Evolutionary conservation across 371 early-diverging fungal genomes (phyloP), one percentile per base, ranked within the genome.

Genomic region (Lichtheimia corymbifera): DNA sequence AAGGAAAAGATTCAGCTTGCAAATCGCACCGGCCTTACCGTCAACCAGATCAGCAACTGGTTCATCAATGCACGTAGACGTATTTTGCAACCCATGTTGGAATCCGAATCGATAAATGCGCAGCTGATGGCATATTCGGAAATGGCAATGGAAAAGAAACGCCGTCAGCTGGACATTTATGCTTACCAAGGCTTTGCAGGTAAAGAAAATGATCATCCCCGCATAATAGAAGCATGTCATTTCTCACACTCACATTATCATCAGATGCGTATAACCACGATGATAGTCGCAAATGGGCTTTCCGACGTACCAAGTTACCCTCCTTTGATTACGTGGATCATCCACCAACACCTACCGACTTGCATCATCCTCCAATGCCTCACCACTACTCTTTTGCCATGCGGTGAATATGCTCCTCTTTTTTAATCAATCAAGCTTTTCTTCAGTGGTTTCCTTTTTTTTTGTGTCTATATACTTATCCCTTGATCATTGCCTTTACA

Each of bases 21-120:
- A 2, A 72, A 80, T 22, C 77, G 81, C 13, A 93, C 93, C 0
- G 85, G 86, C 1, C 67, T 95, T 24, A 84, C 79, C 6, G 73
- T 89, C 47, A 88, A 84, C 50, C 95, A 95, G 71, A 88, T 93
- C 55, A 91, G 90, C 52, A 91, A 95, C 66, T 95, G 95, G 95
- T 94, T 94, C 62, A 92, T 95, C 58, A 95, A 95, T 72, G 93
- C 93, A 4, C 67, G 95, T 4, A 75, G 95, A 42, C 80, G 94
- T 25, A 84, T 84, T 17, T 42, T 86, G 30, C 84, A 86, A 49
- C 87, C 77, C 44, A 59, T 81, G 56, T 41, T 78, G 5, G 76
- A 78, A 52, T 73, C 75, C 0, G 78, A 77, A 58, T 62, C 61
- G 25, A 45, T 68, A 50, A 64, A 56, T 24, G 62, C 58, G 6